A percentile compares a stretch with the other conserved stretches of the same genome.
These are phyloP conservation scores for Spinacia oleracea DNA, from an alignment of 179 eudicot genomes.

Conservation along the genomic window DNA sequence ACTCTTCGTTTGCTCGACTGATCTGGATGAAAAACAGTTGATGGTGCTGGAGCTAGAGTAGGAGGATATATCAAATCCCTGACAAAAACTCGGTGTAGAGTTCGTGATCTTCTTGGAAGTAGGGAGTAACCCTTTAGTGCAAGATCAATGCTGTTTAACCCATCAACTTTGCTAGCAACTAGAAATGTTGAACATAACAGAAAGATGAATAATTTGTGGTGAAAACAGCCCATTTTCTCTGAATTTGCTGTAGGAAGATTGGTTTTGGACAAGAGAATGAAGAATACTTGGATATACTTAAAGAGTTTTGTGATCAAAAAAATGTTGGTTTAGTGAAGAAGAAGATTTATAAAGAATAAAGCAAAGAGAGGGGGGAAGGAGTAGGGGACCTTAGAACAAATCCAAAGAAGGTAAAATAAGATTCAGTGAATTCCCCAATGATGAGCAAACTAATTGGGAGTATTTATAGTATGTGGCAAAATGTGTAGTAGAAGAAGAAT, in stretches of 20 bases:
- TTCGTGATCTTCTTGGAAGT: constrained; percentile 24
- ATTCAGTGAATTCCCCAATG: constrained; percentile 34
- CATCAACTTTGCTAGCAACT: constrained; percentile 18
- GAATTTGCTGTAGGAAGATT: constrained; percentile 3
- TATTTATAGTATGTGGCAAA: neutral
- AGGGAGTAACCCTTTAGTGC: constrained; percentile 28
- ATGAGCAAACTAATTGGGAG: constrained; percentile 24
- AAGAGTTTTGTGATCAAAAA: constrained; percentile 14
- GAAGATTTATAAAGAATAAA: constrained; percentile 35
- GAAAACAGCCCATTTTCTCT: constrained; percentile 28
- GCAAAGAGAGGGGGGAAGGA: constrained; percentile 20
- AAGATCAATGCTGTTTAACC: constrained; percentile 33
- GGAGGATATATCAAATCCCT: constrained; percentile 23
- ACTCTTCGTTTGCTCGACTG: constrained; percentile 40
- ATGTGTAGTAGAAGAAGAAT: constrained; percentile 9
- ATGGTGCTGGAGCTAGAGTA: constrained; percentile 28
- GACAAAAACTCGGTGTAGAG: constrained; percentile 7
- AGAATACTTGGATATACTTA: constrained; percentile 2
- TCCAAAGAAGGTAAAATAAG: constrained; percentile 31
- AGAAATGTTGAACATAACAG: constrained; percentile 25
- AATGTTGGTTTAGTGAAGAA: constrained; percentile 23
- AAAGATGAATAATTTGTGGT: constrained; percentile 23
- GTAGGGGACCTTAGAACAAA: constrained; percentile 29
- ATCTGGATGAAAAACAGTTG: constrained; percentile 27
- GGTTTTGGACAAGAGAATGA: constrained; percentile 5